Evolutionary conservation across 306 rosid species (phyloP).

Genomic region (Prunus persica): Prunus_persica_NCBIv2 NC_034010.1:26694501-26695000

Average conservation of each 20-base stretch:
- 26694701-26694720: constrained; percentile 33
- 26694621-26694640: constrained; percentile 37
- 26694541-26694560: background rate
- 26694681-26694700: background rate
- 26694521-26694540: too few relatives aligned
- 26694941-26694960: background rate
- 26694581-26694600: background rate
- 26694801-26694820: background rate
- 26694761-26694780: constrained; percentile 33
- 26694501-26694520: too few relatives aligned
- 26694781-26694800: background rate
- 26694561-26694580: background rate
- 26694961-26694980: background rate
- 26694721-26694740: constrained; percentile 21
- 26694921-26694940: too few relatives aligned
- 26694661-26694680: background rate
- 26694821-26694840: background rate
- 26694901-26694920: too few relatives aligned
- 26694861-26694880: too few relatives aligned
- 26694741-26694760: constrained; percentile 40
- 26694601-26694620: constrained; percentile 7
- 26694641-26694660: background rate
- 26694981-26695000: background rate
- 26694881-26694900: too few relatives aligned
- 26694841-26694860: too few relatives aligned